phyloP scores from a whole-genome alignment of 2,329 filamentous ascomycete species.

The Aspergillus jensenii region DNA sequence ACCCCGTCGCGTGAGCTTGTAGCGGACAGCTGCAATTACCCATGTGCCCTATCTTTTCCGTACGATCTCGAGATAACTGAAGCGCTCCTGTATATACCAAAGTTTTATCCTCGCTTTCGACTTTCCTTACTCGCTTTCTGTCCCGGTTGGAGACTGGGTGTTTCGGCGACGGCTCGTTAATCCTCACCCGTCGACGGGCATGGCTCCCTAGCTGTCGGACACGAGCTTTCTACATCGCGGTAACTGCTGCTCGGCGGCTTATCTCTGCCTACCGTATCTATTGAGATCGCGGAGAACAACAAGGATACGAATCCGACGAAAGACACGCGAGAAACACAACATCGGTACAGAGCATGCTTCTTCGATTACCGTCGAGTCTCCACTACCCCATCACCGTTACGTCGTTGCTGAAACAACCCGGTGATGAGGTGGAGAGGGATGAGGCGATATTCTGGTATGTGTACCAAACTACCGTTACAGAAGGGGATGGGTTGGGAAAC shows the following conservation, averaged over 20 bases:
- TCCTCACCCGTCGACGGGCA: conserved; percentile 14
- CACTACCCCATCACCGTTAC: conserved; percentile 93
- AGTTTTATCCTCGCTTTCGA: background rate
- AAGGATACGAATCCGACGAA: background rate
- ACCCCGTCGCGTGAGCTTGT: conserved; percentile 10
- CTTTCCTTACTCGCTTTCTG: background rate
- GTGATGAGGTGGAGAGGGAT: conserved; percentile 73
- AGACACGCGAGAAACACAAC: background rate
- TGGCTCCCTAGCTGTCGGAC: conserved; percentile 19
- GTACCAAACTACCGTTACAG: conserved; percentile 71
- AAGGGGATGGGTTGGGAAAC: conserved; percentile 71
- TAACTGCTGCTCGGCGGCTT: background rate
- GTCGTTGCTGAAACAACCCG: conserved; percentile 73
- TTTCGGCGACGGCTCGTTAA: background rate
- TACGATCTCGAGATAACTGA: background rate
- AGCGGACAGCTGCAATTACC: background rate
- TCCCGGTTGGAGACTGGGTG: background rate
- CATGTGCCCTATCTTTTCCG: conserved; percentile 1
- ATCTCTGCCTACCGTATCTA: background rate
- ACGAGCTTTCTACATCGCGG: conserved; percentile 4
- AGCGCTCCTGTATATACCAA: background rate
- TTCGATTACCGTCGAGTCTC: conserved; percentile 57
- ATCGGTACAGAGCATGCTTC: conserved; percentile 40
- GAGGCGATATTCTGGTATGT: conserved; percentile 83
- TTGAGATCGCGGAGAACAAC: background rate